A percentile compares a stretch with the other conserved stretches of the same genome.
These are phyloP conservation scores for Ochetophila trinervis DNA, from an alignment of 306 rosid genomes.

Conservation along the genomic window DNA sequence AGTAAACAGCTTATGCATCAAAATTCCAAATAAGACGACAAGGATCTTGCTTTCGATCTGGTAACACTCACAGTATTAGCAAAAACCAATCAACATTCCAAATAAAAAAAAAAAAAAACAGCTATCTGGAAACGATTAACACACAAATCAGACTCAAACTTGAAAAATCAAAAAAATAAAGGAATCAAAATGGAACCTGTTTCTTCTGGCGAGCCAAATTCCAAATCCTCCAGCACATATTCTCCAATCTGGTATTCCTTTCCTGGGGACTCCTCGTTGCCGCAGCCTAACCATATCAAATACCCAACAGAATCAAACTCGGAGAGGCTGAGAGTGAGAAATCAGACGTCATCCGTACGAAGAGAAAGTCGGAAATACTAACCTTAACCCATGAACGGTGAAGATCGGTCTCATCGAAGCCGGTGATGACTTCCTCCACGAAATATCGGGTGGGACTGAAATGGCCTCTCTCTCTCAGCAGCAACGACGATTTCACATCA, in stretches of 20 bases:
- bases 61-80: not conserved
- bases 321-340: not conserved
- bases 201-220: slow-evolving; percentile 97
- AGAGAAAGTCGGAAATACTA: not conserved
- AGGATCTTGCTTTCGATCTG: slow-evolving; percentile 13
- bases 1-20: not conserved
- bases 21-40: not conserved
- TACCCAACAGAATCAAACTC: not conserved
- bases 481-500: slow-evolving; percentile 75
- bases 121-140: not conserved
- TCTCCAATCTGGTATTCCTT: slow-evolving; percentile 95
- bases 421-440: slow-evolving; percentile 87
- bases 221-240: slow-evolving; percentile 99
- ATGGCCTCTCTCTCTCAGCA: slow-evolving; percentile 87
- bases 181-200: slow-evolving; percentile 46
- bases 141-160: not conserved
- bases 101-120: not conserved
- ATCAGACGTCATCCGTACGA: not conserved
- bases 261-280: slow-evolving; percentile 97
- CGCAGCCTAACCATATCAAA: slow-evolving; percentile 52
- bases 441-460: slow-evolving; percentile 97
- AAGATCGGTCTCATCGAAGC: slow-evolving; percentile 98
- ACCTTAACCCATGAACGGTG: slow-evolving; percentile 98
- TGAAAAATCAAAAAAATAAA: not conserved
- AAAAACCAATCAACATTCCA: not conserved